phyloP scores from a whole-genome alignment of 495 filamentous ascomycete species.

The Penicillium bialowiezense region DNA sequence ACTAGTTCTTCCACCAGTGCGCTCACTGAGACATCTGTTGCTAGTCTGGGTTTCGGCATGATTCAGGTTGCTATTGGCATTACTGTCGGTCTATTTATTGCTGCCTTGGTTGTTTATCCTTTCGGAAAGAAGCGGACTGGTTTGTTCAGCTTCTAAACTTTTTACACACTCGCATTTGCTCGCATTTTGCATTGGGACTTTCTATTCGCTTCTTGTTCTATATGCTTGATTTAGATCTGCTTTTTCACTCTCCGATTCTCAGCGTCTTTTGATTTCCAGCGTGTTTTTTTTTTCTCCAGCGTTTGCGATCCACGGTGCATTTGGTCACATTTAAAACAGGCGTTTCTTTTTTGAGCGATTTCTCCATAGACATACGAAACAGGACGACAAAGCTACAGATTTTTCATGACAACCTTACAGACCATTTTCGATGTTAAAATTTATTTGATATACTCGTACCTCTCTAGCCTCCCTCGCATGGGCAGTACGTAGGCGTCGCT shows the following conservation, averaged over 20 bases:
- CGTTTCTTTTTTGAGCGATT: constrained; percentile 1
- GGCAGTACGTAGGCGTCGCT: too few relatives aligned
- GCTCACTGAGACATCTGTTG: constrained; percentile 50
- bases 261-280: not conserved
- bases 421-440: too few relatives aligned
- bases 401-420: not conserved
- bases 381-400: not conserved
- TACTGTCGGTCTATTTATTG: constrained; percentile 83
- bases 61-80: constrained; percentile 92
- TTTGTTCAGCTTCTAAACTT: constrained; percentile 73
- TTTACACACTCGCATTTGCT: not conserved
- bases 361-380: not conserved
- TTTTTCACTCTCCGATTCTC: not conserved
- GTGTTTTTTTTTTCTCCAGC: not conserved
- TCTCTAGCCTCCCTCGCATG: too few relatives aligned
- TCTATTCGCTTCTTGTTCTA: too few relatives aligned
- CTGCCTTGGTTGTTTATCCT: constrained; percentile 83
- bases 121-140: constrained; percentile 84
- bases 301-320: constrained; percentile 3
- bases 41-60: constrained; percentile 80
- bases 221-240: too few relatives aligned
- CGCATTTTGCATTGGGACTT: not conserved
- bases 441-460: too few relatives aligned
- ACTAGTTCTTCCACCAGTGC: constrained; percentile 41
- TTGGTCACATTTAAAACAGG: not conserved